phyloP scores from a whole-genome alignment of 1,284 basidiomycete species.

The Cryptococcus hybrid region DNA sequence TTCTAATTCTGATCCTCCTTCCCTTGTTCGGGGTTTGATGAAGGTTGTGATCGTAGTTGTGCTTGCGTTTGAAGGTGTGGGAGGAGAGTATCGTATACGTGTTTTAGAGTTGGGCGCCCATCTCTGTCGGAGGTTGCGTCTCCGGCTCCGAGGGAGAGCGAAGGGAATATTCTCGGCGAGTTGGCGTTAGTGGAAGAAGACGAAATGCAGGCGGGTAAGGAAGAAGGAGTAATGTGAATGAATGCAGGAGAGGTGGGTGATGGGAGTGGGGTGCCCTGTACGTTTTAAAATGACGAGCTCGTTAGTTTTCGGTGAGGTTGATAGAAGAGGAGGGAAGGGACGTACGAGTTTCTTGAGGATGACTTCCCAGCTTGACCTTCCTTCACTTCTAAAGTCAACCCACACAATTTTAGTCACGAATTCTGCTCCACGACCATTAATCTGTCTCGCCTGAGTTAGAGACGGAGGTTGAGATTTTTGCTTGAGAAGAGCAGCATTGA shows the following conservation, averaged over 20 bases:
- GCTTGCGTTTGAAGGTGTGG: neutral
- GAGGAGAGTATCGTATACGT: constrained; percentile 25
- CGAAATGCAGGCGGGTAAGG: constrained; percentile 15
- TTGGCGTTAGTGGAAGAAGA: too few relatives aligned
- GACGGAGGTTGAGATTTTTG: neutral
- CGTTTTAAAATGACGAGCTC: constrained; percentile 2
- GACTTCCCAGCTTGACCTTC: constrained; percentile 29
- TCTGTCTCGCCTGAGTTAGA: too few relatives aligned
- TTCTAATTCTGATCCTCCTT: neutral
- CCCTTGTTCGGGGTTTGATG: too few relatives aligned
- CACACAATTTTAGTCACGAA: constrained; percentile 23
- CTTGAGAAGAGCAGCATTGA: constrained; percentile 25
- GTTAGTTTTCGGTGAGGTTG: neutral
- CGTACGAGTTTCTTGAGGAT: constrained; percentile 41
- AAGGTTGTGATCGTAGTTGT: too few relatives aligned
- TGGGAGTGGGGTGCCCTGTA: constrained; percentile 27
- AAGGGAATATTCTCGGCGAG: too few relatives aligned
- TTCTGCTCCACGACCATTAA: neutral
- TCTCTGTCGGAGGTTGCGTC: constrained; percentile 3
- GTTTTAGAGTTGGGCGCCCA: constrained; percentile 14
- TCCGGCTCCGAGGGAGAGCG: too few relatives aligned
- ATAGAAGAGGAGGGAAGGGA: neutral
- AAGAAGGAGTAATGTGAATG: constrained; percentile 26
- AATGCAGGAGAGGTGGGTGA: constrained; percentile 14
- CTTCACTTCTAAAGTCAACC: constrained; percentile 43